Percentiles rank a stretch among this genome's conserved stretches.
Evolutionary conservation across 306 rosid genomes (phyloP).

Genomic region (Herpetospermum pedunculosum): DNA sequence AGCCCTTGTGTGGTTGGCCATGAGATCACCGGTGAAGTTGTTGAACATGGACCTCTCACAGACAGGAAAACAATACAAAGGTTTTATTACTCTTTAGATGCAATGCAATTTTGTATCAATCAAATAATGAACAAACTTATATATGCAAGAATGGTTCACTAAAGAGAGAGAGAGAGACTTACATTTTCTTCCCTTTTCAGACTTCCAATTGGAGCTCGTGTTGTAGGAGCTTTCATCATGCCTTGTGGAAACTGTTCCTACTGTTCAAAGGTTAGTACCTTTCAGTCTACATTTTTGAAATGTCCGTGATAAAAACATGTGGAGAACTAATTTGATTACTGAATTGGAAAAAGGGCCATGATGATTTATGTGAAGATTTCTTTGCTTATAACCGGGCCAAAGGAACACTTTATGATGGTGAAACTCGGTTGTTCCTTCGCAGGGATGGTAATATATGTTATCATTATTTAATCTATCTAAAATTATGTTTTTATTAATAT

Average conservation of each 20-base stretch:
- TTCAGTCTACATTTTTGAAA: not conserved
- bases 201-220: slow-evolving; percentile 72
- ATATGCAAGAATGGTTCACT: not conserved
- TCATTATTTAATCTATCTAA: not conserved
- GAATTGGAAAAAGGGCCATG: slow-evolving; percentile 61
- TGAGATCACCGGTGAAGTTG: slow-evolving; percentile 89
- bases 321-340: slow-evolving; percentile 6
- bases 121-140: not conserved
- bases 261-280: slow-evolving; percentile 63
- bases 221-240: slow-evolving; percentile 88
- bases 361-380: slow-evolving; percentile 85
- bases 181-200: slow-evolving; percentile 25
- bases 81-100: no score
- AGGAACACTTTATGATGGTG: slow-evolving; percentile 95
- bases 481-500: not conserved
- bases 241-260: slow-evolving; percentile 86
- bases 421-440: slow-evolving; percentile 81
- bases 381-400: slow-evolving; percentile 87
- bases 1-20: slow-evolving; percentile 88
- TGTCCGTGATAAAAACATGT: not conserved
- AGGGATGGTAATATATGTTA: slow-evolving; percentile 32
- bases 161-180: not conserved
- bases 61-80: slow-evolving; percentile 42
- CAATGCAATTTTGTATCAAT: no score
- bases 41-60: slow-evolving; percentile 52